Conservation (phyloP, 2,329 filamentous ascomycete genomes). For the Botrytis pseudocinerea region DNA sequence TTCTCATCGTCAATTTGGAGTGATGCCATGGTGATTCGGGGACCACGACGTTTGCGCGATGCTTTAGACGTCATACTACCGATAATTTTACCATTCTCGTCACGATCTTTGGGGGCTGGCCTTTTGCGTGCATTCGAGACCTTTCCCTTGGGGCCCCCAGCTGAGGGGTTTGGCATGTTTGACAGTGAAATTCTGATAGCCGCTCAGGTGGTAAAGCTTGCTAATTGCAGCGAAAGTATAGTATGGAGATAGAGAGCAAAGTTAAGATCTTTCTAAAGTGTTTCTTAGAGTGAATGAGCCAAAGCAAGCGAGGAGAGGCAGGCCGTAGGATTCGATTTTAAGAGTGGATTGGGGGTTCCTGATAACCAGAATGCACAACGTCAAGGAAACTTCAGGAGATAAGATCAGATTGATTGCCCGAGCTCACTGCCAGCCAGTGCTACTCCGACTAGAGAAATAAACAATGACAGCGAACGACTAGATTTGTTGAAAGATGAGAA, state of each 20-base stretch:
- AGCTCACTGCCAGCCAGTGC: too few relatives aligned
- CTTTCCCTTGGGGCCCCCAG: not conserved
- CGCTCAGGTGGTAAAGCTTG: not conserved
- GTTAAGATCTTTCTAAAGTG: not conserved
- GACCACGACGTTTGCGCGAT: constrained; percentile 18
- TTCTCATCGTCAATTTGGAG: constrained; percentile 24
- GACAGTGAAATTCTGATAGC: not conserved
- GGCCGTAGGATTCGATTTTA: too few relatives aligned
- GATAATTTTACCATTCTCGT: constrained; percentile 5
- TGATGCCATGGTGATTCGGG: constrained; percentile 11
- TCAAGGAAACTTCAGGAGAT: too few relatives aligned
- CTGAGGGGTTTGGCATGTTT: not conserved
- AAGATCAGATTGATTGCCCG: too few relatives aligned
- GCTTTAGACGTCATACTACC: constrained; percentile 4
- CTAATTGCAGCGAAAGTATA: not conserved
- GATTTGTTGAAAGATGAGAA: not conserved
- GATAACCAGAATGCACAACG: too few relatives aligned
- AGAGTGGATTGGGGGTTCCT: too few relatives aligned
- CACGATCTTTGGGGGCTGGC: not conserved
- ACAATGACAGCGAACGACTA: not conserved
- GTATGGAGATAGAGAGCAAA: not conserved
- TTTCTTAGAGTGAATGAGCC: not conserved
- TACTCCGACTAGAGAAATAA: not conserved
- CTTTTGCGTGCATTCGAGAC: not conserved
- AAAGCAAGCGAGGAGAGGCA: too few relatives aligned